Evolutionary conservation across 2,329 filamentous ascomycete genomes (phyloP).

Genomic region (Aureobasidium pullulans): DNA sequence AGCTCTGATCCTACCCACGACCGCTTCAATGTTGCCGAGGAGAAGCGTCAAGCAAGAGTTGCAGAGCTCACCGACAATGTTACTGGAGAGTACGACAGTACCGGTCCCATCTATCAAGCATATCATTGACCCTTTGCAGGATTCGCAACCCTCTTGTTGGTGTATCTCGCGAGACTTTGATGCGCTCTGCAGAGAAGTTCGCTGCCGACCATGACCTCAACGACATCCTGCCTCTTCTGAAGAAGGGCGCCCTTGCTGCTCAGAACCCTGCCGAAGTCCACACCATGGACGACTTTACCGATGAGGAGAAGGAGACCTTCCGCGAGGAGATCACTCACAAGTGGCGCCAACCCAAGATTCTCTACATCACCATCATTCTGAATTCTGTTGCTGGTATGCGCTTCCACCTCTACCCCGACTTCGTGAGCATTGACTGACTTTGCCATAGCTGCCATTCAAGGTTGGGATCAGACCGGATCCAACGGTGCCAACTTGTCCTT

Average conservation of each 20-base stretch:
- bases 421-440: conserved; percentile 17
- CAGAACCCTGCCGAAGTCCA: conserved; percentile 42
- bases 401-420: neutral
- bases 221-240: conserved; percentile 35
- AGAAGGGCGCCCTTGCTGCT: conserved; percentile 44
- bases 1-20: neutral
- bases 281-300: conserved; percentile 35
- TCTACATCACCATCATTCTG: conserved; percentile 46
- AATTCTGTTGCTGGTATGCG: conserved; percentile 39
- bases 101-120: conserved; percentile 10
- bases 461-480: conserved; percentile 47
- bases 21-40: neutral
- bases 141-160: conserved; percentile 50
- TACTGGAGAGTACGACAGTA: neutral
- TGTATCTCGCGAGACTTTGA: conserved; percentile 45
- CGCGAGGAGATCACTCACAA: conserved; percentile 41
- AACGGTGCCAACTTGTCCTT: conserved; percentile 49
- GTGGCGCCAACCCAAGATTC: conserved; percentile 41
- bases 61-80: neutral
- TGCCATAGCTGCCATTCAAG: conserved; percentile 38
- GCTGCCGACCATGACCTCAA: conserved; percentile 38
- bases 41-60: neutral
- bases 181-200: conserved; percentile 49
- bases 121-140: conserved; percentile 14
- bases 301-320: conserved; percentile 36